Base-by-base conservation (phyloP, 139 green algal species). In the Ettlia oleoabundans region DNA sequence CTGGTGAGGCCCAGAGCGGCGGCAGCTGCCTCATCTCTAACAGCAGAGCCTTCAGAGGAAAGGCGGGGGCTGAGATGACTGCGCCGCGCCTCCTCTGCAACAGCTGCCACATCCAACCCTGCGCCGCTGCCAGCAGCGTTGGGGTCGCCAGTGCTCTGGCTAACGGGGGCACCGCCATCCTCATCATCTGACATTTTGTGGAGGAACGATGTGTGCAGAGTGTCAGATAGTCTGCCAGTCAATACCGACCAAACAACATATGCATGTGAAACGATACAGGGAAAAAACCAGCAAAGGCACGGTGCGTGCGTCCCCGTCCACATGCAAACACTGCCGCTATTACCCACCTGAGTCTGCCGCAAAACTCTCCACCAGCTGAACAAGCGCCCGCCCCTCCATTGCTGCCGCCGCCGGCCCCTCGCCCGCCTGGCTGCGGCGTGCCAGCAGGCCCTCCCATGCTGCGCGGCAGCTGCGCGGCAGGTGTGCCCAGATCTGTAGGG, bases 391-490 rank as follows among this genome's bases (percentile, higher is more conserved):
- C 26, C 22, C 51, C 6, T 7, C 33, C 8, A 30, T 35, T 2
- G 51, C n/a, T 22, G 70, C 47, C 42, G 32, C 66, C 38, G 9
- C 21, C 7, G 9, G 58, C 58, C 30, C n/a, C 63, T 41, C 30
- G 58, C 68, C 7, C 37, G 33, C 22, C 32, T 32, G 1, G 35
- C 47, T 28, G 1, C 70, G 37, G 51, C 41, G 58, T 13, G 58
- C 58, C 75, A 62, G 58, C 75, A 81, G 38, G 40, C n/a, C 10
- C 55, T 42, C 55, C 75, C 75, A 81, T 28, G 61, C 75, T 28
- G 38, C 75, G 32, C 61, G 75, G 75, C 75, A 72, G 75, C 38
- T 28, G 40, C 75, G 75, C 3, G 75, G 75, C 40, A 81, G 75
- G 40, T 41, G 40, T 55, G 40, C n/a, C 75, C 75, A 81, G 53